These are phyloP conservation scores for Kandelia obovata DNA, from an alignment of 345 rosid genomes.

Conservation along the genomic window DNA sequence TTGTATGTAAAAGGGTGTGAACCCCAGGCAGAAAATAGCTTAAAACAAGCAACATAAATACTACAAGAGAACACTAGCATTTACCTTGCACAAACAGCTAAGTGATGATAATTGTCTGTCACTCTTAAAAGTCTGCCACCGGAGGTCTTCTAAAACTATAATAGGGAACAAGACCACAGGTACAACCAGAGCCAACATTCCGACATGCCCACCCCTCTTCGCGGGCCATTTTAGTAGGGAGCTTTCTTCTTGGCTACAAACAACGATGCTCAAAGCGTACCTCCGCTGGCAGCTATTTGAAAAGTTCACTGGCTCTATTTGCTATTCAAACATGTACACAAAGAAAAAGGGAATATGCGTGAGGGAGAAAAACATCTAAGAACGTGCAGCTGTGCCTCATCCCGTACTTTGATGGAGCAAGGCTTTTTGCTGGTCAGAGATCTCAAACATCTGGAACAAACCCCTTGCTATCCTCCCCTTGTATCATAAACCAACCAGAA, in stretches of 20 bases:
- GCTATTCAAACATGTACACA: constrained; percentile 52
- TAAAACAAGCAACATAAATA: neutral
- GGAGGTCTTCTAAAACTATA: constrained; percentile 29
- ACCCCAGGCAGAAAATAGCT: no score
- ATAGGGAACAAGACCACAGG: constrained; percentile 18
- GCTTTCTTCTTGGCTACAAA: constrained; percentile 34
- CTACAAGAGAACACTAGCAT: constrained; percentile 27
- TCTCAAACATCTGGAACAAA: constrained; percentile 20
- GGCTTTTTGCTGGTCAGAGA: constrained; percentile 33
- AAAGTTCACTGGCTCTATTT: constrained; percentile 39
- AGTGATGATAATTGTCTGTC: constrained; percentile 29
- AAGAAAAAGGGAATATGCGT: constrained; percentile 23
- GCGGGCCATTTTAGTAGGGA: constrained; percentile 22
- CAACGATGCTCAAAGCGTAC: constrained; percentile 33
- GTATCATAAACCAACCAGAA: constrained; percentile 27
- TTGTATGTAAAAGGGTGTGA: no score
- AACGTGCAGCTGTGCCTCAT: constrained; percentile 28
- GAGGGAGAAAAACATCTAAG: constrained; percentile 4
- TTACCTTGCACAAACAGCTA: constrained; percentile 34
- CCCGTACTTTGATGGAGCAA: constrained; percentile 23
- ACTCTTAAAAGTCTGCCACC: constrained; percentile 28
- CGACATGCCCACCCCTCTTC: constrained; percentile 21
- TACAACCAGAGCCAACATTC: constrained; percentile 24
- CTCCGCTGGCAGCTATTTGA: constrained; percentile 34
- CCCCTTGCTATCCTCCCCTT: constrained; percentile 9